These are phyloP conservation scores for Posidonia australis DNA, from an alignment of 106 monocot genomes.

Conservation along the genomic window DNA sequence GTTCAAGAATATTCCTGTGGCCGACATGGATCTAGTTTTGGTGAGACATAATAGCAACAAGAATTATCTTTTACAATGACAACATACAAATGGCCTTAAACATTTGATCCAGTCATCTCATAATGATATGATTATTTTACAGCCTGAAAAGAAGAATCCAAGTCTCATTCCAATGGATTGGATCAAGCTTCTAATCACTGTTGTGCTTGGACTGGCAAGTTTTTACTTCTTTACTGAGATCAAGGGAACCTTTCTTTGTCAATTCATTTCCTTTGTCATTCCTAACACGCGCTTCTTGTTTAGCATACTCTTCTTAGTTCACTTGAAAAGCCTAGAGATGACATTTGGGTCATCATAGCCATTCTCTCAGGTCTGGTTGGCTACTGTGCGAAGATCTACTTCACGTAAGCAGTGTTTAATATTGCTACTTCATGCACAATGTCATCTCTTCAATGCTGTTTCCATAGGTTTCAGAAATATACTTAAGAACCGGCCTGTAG, in stretches of 20 bases:
- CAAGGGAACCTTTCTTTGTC: too few relatives aligned
- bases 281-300: neutral
- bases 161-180: conserved; percentile 94
- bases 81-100: too few relatives aligned
- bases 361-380: conserved; percentile 74
- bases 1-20: conserved; percentile 92
- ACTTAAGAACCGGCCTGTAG: too few relatives aligned
- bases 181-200: conserved; percentile 70
- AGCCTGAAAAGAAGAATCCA: conserved; percentile 96
- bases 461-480: too few relatives aligned
- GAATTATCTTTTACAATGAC: too few relatives aligned
- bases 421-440: neutral
- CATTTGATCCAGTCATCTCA: too few relatives aligned
- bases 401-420: conserved; percentile 41
- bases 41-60: conserved; percentile 8
- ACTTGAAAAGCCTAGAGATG: conserved; percentile 68
- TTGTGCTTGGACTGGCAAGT: conserved; percentile 70
- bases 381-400: conserved; percentile 83
- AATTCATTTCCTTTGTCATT: too few relatives aligned
- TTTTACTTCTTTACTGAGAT: neutral
- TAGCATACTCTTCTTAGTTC: conserved; percentile 71
- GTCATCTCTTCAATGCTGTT: neutral
- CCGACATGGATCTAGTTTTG: conserved; percentile 95
- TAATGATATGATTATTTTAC: conserved; percentile 5
- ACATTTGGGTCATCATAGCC: conserved; percentile 64